A percentile compares a stretch with the other conserved stretches of the same genome.
Conservation (phyloP, 2,329 filamentous ascomycete genomes). For the Penicillium digitatum region DNA sequence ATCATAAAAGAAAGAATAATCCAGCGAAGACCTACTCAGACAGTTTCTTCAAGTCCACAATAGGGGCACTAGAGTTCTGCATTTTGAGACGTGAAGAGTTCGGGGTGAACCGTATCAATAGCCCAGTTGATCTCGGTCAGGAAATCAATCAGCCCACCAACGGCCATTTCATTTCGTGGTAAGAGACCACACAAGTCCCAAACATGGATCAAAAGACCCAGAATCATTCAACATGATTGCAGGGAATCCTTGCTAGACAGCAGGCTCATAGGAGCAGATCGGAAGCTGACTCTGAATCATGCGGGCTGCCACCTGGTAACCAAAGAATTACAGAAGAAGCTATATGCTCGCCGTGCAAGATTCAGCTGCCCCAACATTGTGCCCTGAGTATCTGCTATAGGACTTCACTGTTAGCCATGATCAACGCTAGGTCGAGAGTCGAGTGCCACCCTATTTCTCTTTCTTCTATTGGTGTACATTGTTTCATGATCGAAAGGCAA, state of each 20-base stretch:
- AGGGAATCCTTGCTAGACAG: slow-evolving; percentile 20
- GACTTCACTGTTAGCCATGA: not conserved
- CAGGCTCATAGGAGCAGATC: slow-evolving; percentile 22
- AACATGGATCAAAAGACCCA: slow-evolving; percentile 36
- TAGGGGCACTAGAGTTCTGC: slow-evolving; percentile 40
- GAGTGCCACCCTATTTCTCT: not conserved
- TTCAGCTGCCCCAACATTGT: slow-evolving; percentile 28
- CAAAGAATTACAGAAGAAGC: slow-evolving; percentile 34
- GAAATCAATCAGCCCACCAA: slow-evolving; percentile 38
- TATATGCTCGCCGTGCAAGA: slow-evolving; percentile 30
- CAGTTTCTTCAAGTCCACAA: slow-evolving; percentile 41
- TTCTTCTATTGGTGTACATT: not conserved
- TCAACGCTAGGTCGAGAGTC: not conserved
- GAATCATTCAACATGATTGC: slow-evolving; percentile 25
- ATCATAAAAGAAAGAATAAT: slow-evolving; percentile 43
- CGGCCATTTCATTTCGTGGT: slow-evolving; percentile 37
- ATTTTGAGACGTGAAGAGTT: slow-evolving; percentile 36
- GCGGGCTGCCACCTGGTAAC: slow-evolving; percentile 31
- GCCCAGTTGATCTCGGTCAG: slow-evolving; percentile 38
- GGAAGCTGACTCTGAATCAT: slow-evolving; percentile 30
- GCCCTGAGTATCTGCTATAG: slow-evolving; percentile 6
- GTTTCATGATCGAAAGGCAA: not conserved
- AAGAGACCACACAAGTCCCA: slow-evolving; percentile 43
- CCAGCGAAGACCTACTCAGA: slow-evolving; percentile 42
- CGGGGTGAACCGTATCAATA: slow-evolving; percentile 37